These are phyloP conservation scores for Porcisia deanei DNA, from an alignment of 208 protist genomes.

Conservation along the genomic window DNA sequence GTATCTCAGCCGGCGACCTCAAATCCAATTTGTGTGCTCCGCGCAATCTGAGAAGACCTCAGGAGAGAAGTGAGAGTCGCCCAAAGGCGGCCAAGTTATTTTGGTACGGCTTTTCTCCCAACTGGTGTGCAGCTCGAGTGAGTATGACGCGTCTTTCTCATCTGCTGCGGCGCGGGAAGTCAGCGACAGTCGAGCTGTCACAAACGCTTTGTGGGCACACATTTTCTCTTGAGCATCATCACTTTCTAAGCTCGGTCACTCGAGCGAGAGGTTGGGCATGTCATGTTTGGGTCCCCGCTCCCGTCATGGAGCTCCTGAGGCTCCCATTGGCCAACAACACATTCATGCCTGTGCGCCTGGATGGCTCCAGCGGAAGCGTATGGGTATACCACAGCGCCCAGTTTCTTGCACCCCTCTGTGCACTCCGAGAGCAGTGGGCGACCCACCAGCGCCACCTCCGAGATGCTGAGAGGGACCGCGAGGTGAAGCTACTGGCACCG, in stretches of 20 bases:
- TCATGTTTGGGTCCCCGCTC: constrained; percentile 49
- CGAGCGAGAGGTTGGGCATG: constrained; percentile 25
- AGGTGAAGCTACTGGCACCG: background rate
- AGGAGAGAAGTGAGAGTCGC: too few species aligned
- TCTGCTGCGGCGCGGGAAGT: background rate
- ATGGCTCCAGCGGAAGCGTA: constrained; percentile 17
- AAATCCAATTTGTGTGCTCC: too few species aligned
- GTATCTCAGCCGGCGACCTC: too few species aligned
- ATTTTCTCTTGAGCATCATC: constrained; percentile 37
- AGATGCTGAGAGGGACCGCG: background rate
- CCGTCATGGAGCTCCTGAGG: constrained; percentile 28
- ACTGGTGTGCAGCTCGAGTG: background rate
- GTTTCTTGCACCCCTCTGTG: constrained; percentile 23
- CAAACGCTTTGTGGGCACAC: constrained; percentile 37
- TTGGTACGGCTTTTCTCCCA: too few species aligned
- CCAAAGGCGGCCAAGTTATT: too few species aligned
- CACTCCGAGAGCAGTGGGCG: constrained; percentile 30
- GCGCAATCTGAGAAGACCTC: too few species aligned
- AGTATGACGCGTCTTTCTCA: background rate
- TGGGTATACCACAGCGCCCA: constrained; percentile 62
- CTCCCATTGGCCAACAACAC: constrained; percentile 14
- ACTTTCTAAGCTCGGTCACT: constrained; percentile 42
- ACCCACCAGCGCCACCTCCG: background rate
- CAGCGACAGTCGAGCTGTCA: background rate
- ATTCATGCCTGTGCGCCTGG: constrained; percentile 25